Evolutionary conservation across 129 eudicot species (phyloP).

Genomic region (Ambrosia trifida): DNA sequence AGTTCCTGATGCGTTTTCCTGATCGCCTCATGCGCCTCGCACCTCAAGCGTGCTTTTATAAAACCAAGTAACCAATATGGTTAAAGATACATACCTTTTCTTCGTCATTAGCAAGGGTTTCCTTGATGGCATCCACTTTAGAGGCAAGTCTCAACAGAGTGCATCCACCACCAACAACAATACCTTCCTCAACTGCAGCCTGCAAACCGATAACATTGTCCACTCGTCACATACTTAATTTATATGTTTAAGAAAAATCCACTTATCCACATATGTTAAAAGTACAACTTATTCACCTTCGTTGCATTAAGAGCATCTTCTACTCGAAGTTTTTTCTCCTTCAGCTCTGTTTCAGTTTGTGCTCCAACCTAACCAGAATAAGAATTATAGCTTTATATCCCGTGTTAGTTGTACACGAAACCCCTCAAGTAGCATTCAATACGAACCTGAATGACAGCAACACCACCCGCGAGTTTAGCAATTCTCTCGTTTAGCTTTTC

Average conservation of each 20-base stretch:
- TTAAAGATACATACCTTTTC: slow-evolving; percentile 55
- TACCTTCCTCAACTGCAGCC: slow-evolving; percentile 97
- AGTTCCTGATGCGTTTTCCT: too few relatives aligned
- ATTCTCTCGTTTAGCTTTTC: slow-evolving; percentile 43
- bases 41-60: too few relatives aligned
- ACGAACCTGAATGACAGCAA: slow-evolving; percentile 82
- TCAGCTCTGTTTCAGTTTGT: slow-evolving; percentile 86
- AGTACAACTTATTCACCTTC: slow-evolving; percentile 43
- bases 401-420: neutral
- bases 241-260: neutral
- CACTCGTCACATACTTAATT: neutral
- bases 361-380: slow-evolving; percentile 69
- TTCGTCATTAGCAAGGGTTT: slow-evolving; percentile 65
- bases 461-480: slow-evolving; percentile 83
- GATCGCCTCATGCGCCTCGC: too few relatives aligned
- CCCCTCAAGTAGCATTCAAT: neutral
- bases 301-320: slow-evolving; percentile 88
- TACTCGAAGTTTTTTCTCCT: slow-evolving; percentile 86
- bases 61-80: too few relatives aligned
- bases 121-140: slow-evolving; percentile 85
- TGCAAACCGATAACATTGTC: slow-evolving; percentile 20
- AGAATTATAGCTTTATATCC: slow-evolving; percentile 1
- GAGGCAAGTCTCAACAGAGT: slow-evolving; percentile 65
- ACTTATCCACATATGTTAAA: neutral
- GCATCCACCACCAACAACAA: slow-evolving; percentile 91